Evolutionary conservation across 2,329 filamentous ascomycete genomes (phyloP), one percentile per base, ranked within the genome.

Genomic region (Cercospora sp.): DNA sequence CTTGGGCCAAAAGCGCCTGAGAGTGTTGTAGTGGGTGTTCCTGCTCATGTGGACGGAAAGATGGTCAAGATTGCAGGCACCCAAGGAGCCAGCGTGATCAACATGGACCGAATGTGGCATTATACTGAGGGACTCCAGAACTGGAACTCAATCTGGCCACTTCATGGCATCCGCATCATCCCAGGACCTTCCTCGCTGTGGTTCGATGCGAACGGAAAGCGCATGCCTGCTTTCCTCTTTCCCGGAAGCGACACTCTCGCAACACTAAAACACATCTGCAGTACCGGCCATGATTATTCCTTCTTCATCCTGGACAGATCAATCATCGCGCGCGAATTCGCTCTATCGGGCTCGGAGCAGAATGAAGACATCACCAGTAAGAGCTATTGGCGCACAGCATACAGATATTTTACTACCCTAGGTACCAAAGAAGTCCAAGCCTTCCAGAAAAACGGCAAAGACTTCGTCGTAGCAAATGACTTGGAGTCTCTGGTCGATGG

Each of bases 141-240:
- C 30, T 59, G 55, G 55, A 59, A 59, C 31, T 18, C 55, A 5
- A 59, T 59, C 30, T 59, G 55, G 55, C 55, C 55, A 2, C 31
- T 59, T 6, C 55, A 59, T 9, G 55, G 55, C 5, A 59, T 59
- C 1, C 55, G 55, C 0, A 59, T 59, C 3, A 59, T 59, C 10
- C 55, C 55, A 2, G 55, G 55, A 8, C 55, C 55, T n/a, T 59
- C 55, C 16, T 59, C 55, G 16, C 30, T 59, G 12, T 59, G 55
- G 55, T 59, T 59, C 6, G 55, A 59, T 5, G 55, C 55, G 28
- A 59, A 59, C n/a, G 55, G 55, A 1, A 59, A 59, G 26, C 55
- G 55, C 28, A 59, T 59, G 55, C 55, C 55, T 23, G n/a, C 55
- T n/a, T 59, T 59, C n/a, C 55, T 59, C n/a, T 59, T 59, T 20